phyloP scores from a whole-genome alignment of 2,329 filamentous ascomycete species.

The Colletotrichum spaethianum region DNA sequence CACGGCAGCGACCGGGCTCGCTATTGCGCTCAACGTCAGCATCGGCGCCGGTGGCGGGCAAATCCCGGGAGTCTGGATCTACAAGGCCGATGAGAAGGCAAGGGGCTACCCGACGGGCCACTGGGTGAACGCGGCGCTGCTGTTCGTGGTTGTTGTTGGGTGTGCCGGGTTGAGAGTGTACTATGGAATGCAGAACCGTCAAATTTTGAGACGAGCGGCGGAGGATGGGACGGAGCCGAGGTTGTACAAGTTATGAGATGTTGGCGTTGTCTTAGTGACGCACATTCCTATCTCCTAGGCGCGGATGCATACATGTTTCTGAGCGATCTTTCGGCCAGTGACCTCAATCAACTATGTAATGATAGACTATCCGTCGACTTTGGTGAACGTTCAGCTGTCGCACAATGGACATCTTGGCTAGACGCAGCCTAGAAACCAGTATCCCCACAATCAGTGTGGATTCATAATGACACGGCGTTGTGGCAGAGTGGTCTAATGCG shows the following conservation, averaged over 20 bases:
- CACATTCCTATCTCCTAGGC: not conserved
- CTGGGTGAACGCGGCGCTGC: slow-evolving; percentile 74
- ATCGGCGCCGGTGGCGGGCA: slow-evolving; percentile 77
- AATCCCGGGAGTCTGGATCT: slow-evolving; percentile 82
- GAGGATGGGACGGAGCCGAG: slow-evolving; percentile 52
- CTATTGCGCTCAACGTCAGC: slow-evolving; percentile 79
- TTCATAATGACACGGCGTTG: slow-evolving; percentile 24
- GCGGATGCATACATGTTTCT: not conserved
- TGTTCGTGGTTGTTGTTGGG: slow-evolving; percentile 71
- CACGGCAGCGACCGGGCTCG: slow-evolving; percentile 76
- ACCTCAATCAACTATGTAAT: not conserved
- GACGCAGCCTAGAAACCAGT: rapidly evolving
- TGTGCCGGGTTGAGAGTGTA: slow-evolving; percentile 68
- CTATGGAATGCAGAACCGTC: slow-evolving; percentile 65
- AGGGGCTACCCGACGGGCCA: slow-evolving; percentile 79
- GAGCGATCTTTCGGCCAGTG: not conserved
- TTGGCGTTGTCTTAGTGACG: not conserved
- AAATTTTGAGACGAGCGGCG: slow-evolving; percentile 50
- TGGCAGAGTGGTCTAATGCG: slow-evolving; percentile 42
- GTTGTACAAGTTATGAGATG: slow-evolving; percentile 57
- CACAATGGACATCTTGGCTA: not conserved
- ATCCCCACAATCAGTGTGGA: slow-evolving; percentile 22
- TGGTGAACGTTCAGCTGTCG: too few species aligned
- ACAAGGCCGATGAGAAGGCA: slow-evolving; percentile 72
- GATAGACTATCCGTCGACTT: not conserved